Base-by-base conservation (phyloP, 2,329 filamentous ascomycete genomes). In the Exserohilum rostratum region DNA sequence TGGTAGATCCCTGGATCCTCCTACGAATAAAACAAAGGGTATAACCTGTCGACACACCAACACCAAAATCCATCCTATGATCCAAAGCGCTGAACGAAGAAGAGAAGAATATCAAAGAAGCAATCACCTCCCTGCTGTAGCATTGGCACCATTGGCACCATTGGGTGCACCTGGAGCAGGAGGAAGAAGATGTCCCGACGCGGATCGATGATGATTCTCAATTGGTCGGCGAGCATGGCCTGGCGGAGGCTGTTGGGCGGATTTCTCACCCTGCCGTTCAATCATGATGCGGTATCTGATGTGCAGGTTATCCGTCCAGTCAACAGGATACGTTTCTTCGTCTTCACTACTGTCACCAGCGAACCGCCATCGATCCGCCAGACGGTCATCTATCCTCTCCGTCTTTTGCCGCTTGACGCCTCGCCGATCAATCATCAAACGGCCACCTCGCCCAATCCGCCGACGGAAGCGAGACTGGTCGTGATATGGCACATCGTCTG, bases 361-460 rank as follows among this genome's bases (percentile, higher is more conserved):
- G 77, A 91, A 96, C 77, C 92, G 96, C 84, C 90, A 96, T 57
- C 73, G 62, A 46, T 76, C 73, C 22, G 70, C 69, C 17, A 70
- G 55, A 39, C 73, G 71, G 34, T 74, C 70, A 45, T 75, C 73
- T 31, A 66, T 35, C 38, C 59, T 44, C 29, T 68, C 65, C 20
- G 66, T 53, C 53, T 67, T 71, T 27, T 77, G 83, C 38, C 83
- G 74, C 59, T 79, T 83, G 70, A 91, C 79, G 51, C 88, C 87
- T 64, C 90, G 87, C 65, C 92, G 88, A 76, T 98, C 95, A 63
- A 98, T 91, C 84, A 92, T 91, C 63, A 96, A 76, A 34, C 93
- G 87, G 60, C 92, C 91, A 59, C 93, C 83, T 64, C 93, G 89
- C 49, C 93, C 93, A 50, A 92, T 87, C 55, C 95, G 88, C 60